Base-by-base conservation (phyloP, 108 stramenopile species). In the Fragilariopsis cylindrus region DNA sequence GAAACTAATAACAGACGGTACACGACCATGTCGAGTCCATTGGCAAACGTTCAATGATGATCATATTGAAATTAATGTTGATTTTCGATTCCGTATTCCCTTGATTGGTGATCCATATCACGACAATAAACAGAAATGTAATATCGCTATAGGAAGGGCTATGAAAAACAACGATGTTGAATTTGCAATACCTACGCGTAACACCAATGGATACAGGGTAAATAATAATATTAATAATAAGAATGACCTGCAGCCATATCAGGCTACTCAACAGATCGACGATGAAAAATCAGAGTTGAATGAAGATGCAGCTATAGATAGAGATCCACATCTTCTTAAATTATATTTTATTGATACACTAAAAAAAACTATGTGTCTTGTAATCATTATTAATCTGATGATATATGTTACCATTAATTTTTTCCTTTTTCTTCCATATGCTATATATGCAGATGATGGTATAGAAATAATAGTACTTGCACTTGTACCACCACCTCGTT, bases 1-100 rank as follows among this genome's bases (percentile, higher is more conserved):
- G 8, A 64, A 84, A 58, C 78, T 89, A 5, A 78, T 93, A 19
- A 73, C 74, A 1, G 88, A 90, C 76, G 89, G 88, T 19, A 69
- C 77, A 4, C 67, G 80, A 12, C 83, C 87, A 48, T 90, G 89
- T 65, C 77, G 79, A n/a, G 90, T 85, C 16, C 53, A 70, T 18
- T 85, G 82, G 87, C 56, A 70, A 7, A 71, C 73, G 39, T 87
- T 84, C 66, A 68, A 74, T 11, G 79, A 71, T 13, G 75, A 83
- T 49, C 71, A 82, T 58, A 48, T 93, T 11, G 72, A 80, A 55
- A 78, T 89, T 11, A 50, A 77, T 21, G 85, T 90, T 16, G 82
- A 90, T 70, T 75, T 78, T 30, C 84, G 85, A 3, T 76, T 85
- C 55, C 60, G 49, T 8, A 76, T 77, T 18, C 78, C 68, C 39